Evolutionary conservation across 352 stramenopile genomes (phyloP).

Genomic region (Phytophthora podocarpi): DNA sequence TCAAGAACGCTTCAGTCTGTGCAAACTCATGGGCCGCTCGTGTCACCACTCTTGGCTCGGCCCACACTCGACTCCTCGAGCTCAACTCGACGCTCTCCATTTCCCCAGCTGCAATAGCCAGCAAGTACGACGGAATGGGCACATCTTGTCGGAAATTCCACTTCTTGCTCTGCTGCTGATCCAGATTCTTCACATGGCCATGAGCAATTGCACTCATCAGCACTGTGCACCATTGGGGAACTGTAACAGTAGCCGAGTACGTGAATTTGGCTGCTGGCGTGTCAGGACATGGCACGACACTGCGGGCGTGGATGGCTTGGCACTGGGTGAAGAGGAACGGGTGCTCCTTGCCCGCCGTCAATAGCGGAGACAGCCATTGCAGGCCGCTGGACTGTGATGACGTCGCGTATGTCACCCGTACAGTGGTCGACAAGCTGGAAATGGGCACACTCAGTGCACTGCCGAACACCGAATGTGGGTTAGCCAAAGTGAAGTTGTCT

Average conservation of each 20-base stretch:
- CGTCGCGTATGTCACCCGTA: slow-evolving; percentile 81
- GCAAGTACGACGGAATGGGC: slow-evolving; percentile 95
- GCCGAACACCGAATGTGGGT: slow-evolving; percentile 63
- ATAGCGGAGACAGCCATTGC: slow-evolving; percentile 96
- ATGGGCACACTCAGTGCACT: slow-evolving; percentile 60
- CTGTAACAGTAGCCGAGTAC: slow-evolving; percentile 91
- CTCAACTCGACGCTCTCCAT: slow-evolving; percentile 91
- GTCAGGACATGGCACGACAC: slow-evolving; percentile 95
- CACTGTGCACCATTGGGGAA: slow-evolving; percentile 92
- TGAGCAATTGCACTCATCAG: slow-evolving; percentile 90
- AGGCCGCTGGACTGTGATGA: slow-evolving; percentile 69
- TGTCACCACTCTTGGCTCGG: slow-evolving; percentile 92
- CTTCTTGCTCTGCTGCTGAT: slow-evolving; percentile 27
- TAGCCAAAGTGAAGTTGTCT: slow-evolving; percentile 56
- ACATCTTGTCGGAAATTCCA: slow-evolving; percentile 90
- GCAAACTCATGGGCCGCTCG: slow-evolving; percentile 94
- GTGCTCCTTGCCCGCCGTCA: slow-evolving; percentile 93
- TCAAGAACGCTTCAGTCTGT: slow-evolving; percentile 94
- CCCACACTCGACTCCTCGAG: slow-evolving; percentile 90
- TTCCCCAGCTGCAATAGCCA: slow-evolving; percentile 93
- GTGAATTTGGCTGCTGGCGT: slow-evolving; percentile 93
- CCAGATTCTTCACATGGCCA: slow-evolving; percentile 29
- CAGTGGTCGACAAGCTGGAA: slow-evolving; percentile 41
- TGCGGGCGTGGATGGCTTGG: slow-evolving; percentile 95
- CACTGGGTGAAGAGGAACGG: slow-evolving; percentile 96